Base-by-base conservation (phyloP, 768 basidiomycete genomes). In the Suillus fuscotomentosus region DNA sequence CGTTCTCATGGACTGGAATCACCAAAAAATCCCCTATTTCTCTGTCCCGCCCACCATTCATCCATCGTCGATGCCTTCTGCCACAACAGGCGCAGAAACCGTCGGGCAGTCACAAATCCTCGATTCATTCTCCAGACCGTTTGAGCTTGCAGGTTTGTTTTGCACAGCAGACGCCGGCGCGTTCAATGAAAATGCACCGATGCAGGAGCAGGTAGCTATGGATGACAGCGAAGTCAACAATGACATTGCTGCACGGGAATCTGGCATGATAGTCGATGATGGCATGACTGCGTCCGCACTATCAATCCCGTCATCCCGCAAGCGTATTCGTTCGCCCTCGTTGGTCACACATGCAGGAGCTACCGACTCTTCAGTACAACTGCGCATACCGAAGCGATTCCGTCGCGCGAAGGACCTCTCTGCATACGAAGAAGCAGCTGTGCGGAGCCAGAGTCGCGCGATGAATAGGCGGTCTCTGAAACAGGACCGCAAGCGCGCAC, bases 21-120 rank as follows among this genome's bases (percentile, higher is more conserved):
- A 93, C 63, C 95, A 97, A 74, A 97, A 94, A 72, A 97, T 98
- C 13, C 91, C 93, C 0, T 99, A 93, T 78, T 92, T 83, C 78
- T 92, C 94, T 5, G 73, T 80, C 2, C 94, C 95, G 10, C 95
- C 97, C 0, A 71, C 80, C 9, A 73, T 92, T 2, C 94, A 96
- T 73, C 89, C 93, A 0, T 93, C 92, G 1, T 82, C 86, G 39
- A 81, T 94, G 63, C 90, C 91, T 6, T 78, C 83, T 0, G 77
- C 72, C 14, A 88, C 89, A 0, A 86, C 88, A 9, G 92, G 91
- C 24, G 92, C 90, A 15, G 93, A 94, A 70, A 85, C 83, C 63
- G 88, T 92, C 41, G 92, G 92, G 9, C 88, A 93, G 68, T 89
- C 92, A 0, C 87, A 93, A 69, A 93, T 97, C 57, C 73, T 97